These are phyloP conservation scores for Emiliania huxleyi DNA, from an alignment of 78 protist genomes.

Conservation along the genomic window DNA sequence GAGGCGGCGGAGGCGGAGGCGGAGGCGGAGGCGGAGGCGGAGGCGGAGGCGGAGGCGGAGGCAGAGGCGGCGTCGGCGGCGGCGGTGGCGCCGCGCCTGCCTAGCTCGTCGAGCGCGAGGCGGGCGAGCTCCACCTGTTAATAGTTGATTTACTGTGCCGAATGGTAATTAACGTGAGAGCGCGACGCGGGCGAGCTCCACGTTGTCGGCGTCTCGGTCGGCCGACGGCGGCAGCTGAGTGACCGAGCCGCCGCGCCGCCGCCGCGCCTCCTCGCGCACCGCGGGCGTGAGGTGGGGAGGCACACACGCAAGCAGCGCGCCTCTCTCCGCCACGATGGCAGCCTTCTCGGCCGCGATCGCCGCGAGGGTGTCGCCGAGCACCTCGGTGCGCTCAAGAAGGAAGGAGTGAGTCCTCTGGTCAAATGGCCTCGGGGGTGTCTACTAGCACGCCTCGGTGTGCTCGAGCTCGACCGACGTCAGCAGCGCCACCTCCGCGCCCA, in stretches of 20 bases:
- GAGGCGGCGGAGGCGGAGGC: too few relatives aligned
- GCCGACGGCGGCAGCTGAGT: neutral
- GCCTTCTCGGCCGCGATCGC: conserved; percentile 7
- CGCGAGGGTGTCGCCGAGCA: too few relatives aligned
- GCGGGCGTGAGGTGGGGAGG: neutral
- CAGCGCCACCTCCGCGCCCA: neutral
- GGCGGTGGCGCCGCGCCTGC: neutral
- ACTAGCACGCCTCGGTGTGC: neutral
- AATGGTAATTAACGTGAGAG: too few relatives aligned
- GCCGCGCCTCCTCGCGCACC: neutral
- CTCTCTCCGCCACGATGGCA: neutral
- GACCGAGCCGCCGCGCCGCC: neutral
- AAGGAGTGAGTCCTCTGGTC: too few relatives aligned
- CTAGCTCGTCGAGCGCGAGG: neutral
- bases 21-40: too few relatives aligned
- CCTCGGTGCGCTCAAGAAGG: too few relatives aligned
- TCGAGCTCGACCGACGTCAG: neutral
- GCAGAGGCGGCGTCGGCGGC: neutral
- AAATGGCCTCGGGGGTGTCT: neutral
- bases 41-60: too few relatives aligned
- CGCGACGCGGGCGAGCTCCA: neutral
- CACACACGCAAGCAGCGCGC: neutral
- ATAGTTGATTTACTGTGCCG: too few relatives aligned
- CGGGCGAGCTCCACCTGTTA: too few relatives aligned
- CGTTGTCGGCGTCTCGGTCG: neutral